Evolutionary conservation across 352 stramenopile genomes (phyloP), one percentile per base, ranked within the genome.

Genomic region (Pythium rhizo-oryzae): DNA sequence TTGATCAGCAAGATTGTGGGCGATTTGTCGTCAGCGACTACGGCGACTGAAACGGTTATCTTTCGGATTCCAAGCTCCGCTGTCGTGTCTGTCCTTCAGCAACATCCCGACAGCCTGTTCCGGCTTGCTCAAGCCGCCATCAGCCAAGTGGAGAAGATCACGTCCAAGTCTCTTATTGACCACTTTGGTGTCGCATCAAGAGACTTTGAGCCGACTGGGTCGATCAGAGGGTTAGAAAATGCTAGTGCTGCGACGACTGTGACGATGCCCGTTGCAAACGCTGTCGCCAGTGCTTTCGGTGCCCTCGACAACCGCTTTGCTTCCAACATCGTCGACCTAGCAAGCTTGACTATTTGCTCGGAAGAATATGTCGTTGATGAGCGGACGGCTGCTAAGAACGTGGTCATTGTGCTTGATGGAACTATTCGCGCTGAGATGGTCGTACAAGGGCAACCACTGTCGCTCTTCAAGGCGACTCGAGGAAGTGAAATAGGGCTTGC

Each of bases 131-230:
- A 96, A 69, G 79, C 85, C 4, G 80, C 82, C 16, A 65, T 96
- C 21, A 91, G 78, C 60, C 88, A 96, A 78, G 79, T 92, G 30
- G 86, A 96, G 65, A 90, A 89, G 51, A 91, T 96, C 59, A 94
- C 88, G 2, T 66, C 79, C 7, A 91, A 90, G 51, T 88, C 88
- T 9, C 62, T 96, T 8, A 79, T 94, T 24, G 83, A 96, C 56
- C 87, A 96, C 55, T 96, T 96, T 69, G 88, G 88, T 11, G 58
- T 94, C 9, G 65, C 70, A 8, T 67, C 70, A 0, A 76, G 81
- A 63, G 81, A 87, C n/a, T 68, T 87, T 33, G 64, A 67, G 16
- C 70, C 72, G 0, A 62, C 51, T 12, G 69, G 77, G 2, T 59
- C 90, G 0, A 65, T 93, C 28, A 11, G 24, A 24, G 15, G 16